Evolutionary conservation across 164 flowering plant genomes (phyloP).

Genomic region (Umbilicus rupestris): DNA sequence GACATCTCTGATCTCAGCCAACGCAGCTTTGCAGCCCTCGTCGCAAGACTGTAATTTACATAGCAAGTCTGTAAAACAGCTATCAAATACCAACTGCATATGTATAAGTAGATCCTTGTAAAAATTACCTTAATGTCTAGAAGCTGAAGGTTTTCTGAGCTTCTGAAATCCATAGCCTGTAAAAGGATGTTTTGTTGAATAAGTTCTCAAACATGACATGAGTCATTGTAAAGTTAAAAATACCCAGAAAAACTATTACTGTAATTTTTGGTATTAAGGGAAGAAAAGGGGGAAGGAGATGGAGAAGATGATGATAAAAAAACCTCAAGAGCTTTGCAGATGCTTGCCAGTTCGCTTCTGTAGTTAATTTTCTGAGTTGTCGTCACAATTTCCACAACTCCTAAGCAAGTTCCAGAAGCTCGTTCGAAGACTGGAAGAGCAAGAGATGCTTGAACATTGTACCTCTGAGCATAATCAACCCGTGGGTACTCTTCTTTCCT

Average conservation of each 20-base stretch:
- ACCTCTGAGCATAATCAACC: constrained; percentile 14
- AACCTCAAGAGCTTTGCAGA: constrained; percentile 86
- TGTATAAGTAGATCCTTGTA: neutral
- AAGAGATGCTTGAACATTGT: constrained; percentile 57
- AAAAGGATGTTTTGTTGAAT: constrained; percentile 8
- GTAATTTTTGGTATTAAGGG: no score
- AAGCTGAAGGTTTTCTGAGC: constrained; percentile 35
- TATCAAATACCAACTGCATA: neutral
- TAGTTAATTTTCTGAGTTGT: constrained; percentile 52
- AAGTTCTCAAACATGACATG: neutral
- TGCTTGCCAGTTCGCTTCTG: constrained; percentile 51
- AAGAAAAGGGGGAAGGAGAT: neutral
- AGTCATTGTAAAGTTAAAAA: neutral
- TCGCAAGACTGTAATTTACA: constrained; percentile 28
- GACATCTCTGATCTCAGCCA: constrained; percentile 49
- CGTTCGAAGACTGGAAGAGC: constrained; percentile 79
- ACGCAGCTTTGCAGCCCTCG: constrained; percentile 30
- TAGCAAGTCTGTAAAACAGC: neutral
- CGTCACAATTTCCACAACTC: constrained; percentile 71
- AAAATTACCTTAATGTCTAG: constrained; percentile 36
- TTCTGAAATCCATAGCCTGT: constrained; percentile 84
- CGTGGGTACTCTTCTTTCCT: constrained; percentile 4
- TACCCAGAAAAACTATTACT: neutral
- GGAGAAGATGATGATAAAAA: constrained; percentile 8
- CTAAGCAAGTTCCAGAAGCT: constrained; percentile 60